Conservation (phyloP, 768 basidiomycete genomes). For the Tylopilus plumbeoviolaceoides region DNA sequence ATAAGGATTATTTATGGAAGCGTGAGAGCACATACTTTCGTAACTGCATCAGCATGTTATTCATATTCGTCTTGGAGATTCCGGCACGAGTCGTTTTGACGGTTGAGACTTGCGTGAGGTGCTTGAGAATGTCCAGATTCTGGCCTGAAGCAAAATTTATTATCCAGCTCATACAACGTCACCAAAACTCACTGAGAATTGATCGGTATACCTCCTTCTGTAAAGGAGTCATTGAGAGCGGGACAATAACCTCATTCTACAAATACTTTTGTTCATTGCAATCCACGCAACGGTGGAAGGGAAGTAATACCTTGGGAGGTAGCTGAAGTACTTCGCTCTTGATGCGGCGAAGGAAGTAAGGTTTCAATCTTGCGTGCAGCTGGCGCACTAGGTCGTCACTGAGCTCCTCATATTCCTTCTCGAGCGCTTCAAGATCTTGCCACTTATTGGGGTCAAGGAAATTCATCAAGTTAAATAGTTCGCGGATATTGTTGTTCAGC, state of each 20-base stretch:
- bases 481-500: conserved; percentile 94
- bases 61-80: conserved; percentile 53
- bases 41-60: conserved; percentile 84
- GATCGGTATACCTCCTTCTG: conserved; percentile 88
- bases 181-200: conserved; percentile 56
- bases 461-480: conserved; percentile 96
- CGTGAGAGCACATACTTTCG: conserved; percentile 56
- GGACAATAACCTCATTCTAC: conserved; percentile 89
- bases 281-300: not conserved
- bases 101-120: conserved; percentile 46
- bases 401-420: conserved; percentile 71
- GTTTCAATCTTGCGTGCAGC: conserved; percentile 73
- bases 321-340: conserved; percentile 91
- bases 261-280: conserved; percentile 3
- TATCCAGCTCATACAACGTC: conserved; percentile 12
- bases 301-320: conserved; percentile 72
- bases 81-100: conserved; percentile 29
- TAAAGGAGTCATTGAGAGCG: conserved; percentile 79
- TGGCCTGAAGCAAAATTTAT: conserved; percentile 44
- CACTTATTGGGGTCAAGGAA: conserved; percentile 82
- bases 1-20: not conserved
- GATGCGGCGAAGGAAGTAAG: conserved; percentile 90
- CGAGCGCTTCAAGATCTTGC: conserved; percentile 70
- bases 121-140: conserved; percentile 63
- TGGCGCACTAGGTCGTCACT: conserved; percentile 77